Evolutionary conservation across 164 flowering plant genomes (phyloP).

Genomic region (Stephania cephalantha): DNA sequence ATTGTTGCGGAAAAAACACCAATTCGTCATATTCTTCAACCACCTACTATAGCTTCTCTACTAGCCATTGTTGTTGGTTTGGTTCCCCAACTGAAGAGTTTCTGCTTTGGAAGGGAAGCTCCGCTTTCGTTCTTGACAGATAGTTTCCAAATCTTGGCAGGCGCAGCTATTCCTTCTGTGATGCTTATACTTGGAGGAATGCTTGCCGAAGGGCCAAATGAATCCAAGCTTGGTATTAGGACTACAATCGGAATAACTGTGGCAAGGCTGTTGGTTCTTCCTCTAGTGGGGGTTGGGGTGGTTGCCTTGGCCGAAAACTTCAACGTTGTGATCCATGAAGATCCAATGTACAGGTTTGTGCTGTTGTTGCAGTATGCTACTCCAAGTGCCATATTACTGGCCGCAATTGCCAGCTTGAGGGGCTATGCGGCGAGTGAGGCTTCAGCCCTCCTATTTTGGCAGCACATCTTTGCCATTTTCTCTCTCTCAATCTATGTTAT

Average conservation of each 20-base stretch:
- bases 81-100: conserved; percentile 54
- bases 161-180: conserved; percentile 61
- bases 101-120: conserved; percentile 67
- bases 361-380: conserved; percentile 74
- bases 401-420: conserved; percentile 89
- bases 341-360: conserved; percentile 69
- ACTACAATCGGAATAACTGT: conserved; percentile 55
- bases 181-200: conserved; percentile 77
- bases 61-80: conserved; percentile 63
- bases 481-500: conserved; percentile 61
- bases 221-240: conserved; percentile 47
- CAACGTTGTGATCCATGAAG: conserved; percentile 39
- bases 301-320: conserved; percentile 50
- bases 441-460: conserved; percentile 90
- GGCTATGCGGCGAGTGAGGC: conserved; percentile 90
- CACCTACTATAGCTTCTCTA: conserved; percentile 82
- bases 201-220: conserved; percentile 64
- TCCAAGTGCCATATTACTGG: conserved; percentile 85
- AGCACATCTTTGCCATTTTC: conserved; percentile 65
- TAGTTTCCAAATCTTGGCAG: conserved; percentile 53
- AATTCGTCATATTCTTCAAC: conserved; percentile 67
- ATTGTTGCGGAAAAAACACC: conserved; percentile 85
- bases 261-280: conserved; percentile 75
- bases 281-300: conserved; percentile 66
- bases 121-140: conserved; percentile 65